Base-by-base conservation (phyloP, 371 early-diverging fungal species). In the Haplosporangium sp. region DNA sequence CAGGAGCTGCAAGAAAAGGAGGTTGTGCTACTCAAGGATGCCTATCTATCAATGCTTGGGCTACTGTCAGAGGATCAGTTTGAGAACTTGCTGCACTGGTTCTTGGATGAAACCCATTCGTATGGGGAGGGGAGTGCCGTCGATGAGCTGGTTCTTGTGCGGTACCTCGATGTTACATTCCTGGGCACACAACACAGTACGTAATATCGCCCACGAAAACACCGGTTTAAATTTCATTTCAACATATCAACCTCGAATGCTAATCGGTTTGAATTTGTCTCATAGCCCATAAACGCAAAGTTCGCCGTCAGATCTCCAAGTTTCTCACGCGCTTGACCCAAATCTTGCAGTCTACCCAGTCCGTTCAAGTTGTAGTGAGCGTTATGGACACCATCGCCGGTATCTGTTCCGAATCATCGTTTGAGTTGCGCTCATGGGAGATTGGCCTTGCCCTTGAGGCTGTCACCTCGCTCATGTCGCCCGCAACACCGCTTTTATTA, bases 231-330 rank as follows among this genome's bases (percentile, higher is more conserved):
- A 38, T 67, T n/a, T 47, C 48, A 5, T 63, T 68, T 57, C 59
- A 29, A 23, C 40, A 16, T 53, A n/a, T n/a, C n/a, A n/a, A n/a
- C n/a, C n/a, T n/a, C n/a, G n/a, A n/a, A n/a, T n/a, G n/a, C n/a
- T n/a, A n/a, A n/a, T n/a, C n/a, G n/a, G n/a, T n/a, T n/a, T n/a
- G n/a, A 48, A 11, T 16, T 40, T 53, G 48, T 13, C 36, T 16
- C n/a, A 10, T 57, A 85, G 85, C 61, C 36, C 85, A 86, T 69
- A 85, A 83, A 55, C 66, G 73, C 37, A 67, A 67, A 41, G 59
- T 88, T 10, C 82, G 82, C 58, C 81, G 82, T 5, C 73, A 80
- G 23, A 64, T 86, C n/a, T 74, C 86, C 10, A 61, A 62, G n/a
- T 56, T 86, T 40, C 50, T 86, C 1, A 67, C 81, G 6, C 74